These are phyloP conservation scores for Claviceps humidiphila DNA, from an alignment of 2,329 filamentous ascomycete species.

Conservation along the genomic window DNA sequence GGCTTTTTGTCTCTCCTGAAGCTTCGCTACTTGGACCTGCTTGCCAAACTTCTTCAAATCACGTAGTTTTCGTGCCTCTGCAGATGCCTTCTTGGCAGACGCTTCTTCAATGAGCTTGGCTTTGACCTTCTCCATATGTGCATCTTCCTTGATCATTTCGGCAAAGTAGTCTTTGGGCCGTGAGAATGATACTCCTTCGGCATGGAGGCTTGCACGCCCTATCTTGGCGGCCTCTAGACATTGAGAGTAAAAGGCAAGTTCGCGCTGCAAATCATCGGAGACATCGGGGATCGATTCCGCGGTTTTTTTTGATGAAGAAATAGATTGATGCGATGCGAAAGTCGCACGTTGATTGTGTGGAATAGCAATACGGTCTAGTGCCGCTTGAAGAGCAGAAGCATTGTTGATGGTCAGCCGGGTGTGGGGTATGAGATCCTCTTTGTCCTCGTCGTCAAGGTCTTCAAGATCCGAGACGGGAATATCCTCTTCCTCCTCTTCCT, in stretches of 20 bases:
- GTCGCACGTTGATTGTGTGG: slow-evolving; percentile 52
- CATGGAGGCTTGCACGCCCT: slow-evolving; percentile 61
- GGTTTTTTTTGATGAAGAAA: slow-evolving; percentile 55
- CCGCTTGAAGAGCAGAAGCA: slow-evolving; percentile 67
- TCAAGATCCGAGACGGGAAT: slow-evolving; percentile 82
- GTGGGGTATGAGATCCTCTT: slow-evolving; percentile 76
- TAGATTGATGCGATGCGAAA: slow-evolving; percentile 72
- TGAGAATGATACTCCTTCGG: slow-evolving; percentile 75
- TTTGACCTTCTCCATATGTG: slow-evolving; percentile 96
- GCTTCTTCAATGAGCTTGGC: slow-evolving; percentile 86
- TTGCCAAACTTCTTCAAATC: slow-evolving; percentile 99
- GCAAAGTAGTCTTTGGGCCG: slow-evolving; percentile 92
- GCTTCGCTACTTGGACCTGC: slow-evolving; percentile 89
- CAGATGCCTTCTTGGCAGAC: slow-evolving; percentile 78
- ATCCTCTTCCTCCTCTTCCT: slow-evolving; percentile 67
- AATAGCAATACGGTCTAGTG: slow-evolving; percentile 64
- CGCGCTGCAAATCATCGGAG: slow-evolving; percentile 82
- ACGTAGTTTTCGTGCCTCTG: slow-evolving; percentile 80
- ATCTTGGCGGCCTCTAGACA: slow-evolving; percentile 64
- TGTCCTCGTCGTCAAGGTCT: slow-evolving; percentile 64
- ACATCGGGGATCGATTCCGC: slow-evolving; percentile 60
- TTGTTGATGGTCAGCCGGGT: slow-evolving; percentile 97
- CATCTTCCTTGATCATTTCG: slow-evolving; percentile 97
- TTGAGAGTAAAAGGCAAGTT: slow-evolving; percentile 88
- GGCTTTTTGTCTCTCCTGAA: slow-evolving; percentile 85